A percentile compares a stretch with the other conserved stretches of the same genome.
These are phyloP conservation scores for Psidium guajava DNA, from an alignment of 345 rosid genomes.

Conservation along the genomic window DNA sequence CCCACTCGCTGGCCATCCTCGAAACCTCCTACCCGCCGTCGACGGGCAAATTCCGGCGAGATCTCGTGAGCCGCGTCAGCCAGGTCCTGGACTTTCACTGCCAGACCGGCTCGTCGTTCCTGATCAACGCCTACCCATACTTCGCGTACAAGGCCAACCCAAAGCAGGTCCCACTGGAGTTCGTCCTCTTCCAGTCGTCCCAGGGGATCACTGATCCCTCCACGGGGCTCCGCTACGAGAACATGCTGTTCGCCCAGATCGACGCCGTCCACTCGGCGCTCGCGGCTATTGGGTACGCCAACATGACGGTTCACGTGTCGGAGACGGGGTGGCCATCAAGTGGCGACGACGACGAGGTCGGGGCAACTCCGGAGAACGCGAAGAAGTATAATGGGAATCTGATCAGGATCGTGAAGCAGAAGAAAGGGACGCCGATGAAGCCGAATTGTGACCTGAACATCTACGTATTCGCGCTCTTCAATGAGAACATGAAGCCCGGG, in stretches of 20 bases:
- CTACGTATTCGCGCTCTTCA: constrained; percentile 35
- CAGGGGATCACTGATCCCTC: constrained; percentile 26
- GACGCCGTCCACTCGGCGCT: constrained; percentile 36
- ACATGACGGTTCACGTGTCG: constrained; percentile 25
- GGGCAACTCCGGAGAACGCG: constrained; percentile 33
- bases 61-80: constrained; percentile 14
- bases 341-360: constrained; percentile 35
- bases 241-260: constrained; percentile 42
- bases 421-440: constrained; percentile 40
- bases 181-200: constrained; percentile 30
- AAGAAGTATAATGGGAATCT: constrained; percentile 32
- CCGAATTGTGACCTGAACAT: constrained; percentile 20
- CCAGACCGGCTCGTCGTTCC: constrained; percentile 26
- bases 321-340: constrained; percentile 57
- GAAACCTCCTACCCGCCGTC: constrained; percentile 45
- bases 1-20: constrained; percentile 32
- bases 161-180: constrained; percentile 24
- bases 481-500: constrained; percentile 45
- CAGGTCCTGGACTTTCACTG: constrained; percentile 20
- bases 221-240: constrained; percentile 25
- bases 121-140: constrained; percentile 39
- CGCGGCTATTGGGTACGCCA: constrained; percentile 20
- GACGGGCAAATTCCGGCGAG: constrained; percentile 26
- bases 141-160: constrained; percentile 36
- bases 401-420: constrained; percentile 18